A percentile compares a stretch with the other conserved stretches of the same genome.
phyloP scores from a whole-genome alignment of 1,284 basidiomycete genomes.

The Trichosporon asahii region DNA sequence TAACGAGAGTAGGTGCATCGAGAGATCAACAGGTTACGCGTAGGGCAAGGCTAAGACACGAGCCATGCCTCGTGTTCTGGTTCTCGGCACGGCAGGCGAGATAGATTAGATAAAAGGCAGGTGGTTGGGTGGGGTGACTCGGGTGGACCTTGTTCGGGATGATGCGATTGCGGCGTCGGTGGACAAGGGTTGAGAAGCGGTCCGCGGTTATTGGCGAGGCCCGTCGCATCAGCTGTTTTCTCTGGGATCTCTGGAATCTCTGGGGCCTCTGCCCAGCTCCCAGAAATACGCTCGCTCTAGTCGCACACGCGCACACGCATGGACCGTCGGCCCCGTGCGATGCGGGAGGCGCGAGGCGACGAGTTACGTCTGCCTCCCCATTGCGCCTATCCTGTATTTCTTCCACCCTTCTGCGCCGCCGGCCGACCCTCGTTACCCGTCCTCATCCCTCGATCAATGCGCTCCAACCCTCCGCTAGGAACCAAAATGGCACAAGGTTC shows the following conservation, averaged over 20 bases:
- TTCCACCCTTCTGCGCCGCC: neutral
- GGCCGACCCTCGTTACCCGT: neutral
- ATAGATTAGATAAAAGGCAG: conserved; percentile 11
- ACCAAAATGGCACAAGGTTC: conserved; percentile 1
- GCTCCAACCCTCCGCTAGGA: conserved; percentile 4
- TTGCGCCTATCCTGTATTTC: neutral
- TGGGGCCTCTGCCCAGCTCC: neutral
- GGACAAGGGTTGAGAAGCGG: conserved; percentile 4
- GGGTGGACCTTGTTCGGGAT: conserved; percentile 10
- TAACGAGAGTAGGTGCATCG: neutral
- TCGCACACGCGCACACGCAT: neutral
- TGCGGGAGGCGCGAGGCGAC: neutral
- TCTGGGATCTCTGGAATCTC: neutral
- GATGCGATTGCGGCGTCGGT: conserved; percentile 10
- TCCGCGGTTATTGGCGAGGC: neutral
- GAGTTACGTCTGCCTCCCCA: conserved; percentile 1
- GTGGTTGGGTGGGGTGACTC: conserved; percentile 11
- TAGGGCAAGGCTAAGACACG: neutral
- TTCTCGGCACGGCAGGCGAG: conserved; percentile 5
- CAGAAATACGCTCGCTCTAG: neutral
- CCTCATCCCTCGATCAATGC: neutral
- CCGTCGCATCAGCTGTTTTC: neutral
- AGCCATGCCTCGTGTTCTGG: conserved; percentile 7
- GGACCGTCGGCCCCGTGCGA: neutral
- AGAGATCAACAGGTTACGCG: neutral